These are phyloP conservation scores for Cyclotella choctawhatcheeana DNA, from an alignment of 108 stramenopile species.

Conservation along the genomic window DNA sequence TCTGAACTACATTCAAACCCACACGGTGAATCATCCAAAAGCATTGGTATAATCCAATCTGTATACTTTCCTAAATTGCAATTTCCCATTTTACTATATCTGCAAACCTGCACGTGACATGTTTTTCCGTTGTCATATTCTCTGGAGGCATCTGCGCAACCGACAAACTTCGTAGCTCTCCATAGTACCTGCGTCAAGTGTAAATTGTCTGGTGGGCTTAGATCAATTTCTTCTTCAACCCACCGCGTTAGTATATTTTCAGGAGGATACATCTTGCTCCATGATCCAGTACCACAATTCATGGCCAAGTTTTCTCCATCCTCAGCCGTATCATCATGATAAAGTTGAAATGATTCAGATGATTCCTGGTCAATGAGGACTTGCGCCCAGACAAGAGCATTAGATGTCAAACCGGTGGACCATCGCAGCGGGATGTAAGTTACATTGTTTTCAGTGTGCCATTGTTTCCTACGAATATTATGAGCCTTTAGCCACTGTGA, in stretches of 20 bases:
- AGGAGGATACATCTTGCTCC: not conserved
- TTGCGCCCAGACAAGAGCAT: not conserved
- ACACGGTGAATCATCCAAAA: constrained; percentile 11
- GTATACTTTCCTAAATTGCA: constrained; percentile 15
- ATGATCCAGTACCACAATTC: constrained; percentile 3
- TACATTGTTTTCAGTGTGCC: not conserved
- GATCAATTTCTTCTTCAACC: not conserved
- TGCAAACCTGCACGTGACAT: constrained; percentile 17
- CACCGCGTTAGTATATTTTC: not conserved
- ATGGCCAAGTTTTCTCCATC: constrained; percentile 6
- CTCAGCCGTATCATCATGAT: not conserved
- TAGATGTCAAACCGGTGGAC: not conserved
- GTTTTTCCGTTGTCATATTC: not conserved
- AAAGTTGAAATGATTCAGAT: not conserved
- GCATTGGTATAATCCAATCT: constrained; percentile 18
- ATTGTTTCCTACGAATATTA: not conserved
- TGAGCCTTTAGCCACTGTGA: constrained; percentile 6
- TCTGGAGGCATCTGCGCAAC: constrained; percentile 3
- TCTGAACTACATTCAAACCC: not conserved
- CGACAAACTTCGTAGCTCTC: constrained; percentile 6
- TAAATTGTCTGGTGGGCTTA: not conserved
- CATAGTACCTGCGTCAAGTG: constrained; percentile 19
- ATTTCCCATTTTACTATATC: constrained; percentile 15
- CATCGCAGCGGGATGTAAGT: constrained; percentile 4
- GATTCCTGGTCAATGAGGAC: not conserved